A percentile compares a stretch with the other conserved stretches of the same genome.
phyloP scores from a whole-genome alignment of 1,139 yeast genomes.

The Magnusiomyces sp. region DNA sequence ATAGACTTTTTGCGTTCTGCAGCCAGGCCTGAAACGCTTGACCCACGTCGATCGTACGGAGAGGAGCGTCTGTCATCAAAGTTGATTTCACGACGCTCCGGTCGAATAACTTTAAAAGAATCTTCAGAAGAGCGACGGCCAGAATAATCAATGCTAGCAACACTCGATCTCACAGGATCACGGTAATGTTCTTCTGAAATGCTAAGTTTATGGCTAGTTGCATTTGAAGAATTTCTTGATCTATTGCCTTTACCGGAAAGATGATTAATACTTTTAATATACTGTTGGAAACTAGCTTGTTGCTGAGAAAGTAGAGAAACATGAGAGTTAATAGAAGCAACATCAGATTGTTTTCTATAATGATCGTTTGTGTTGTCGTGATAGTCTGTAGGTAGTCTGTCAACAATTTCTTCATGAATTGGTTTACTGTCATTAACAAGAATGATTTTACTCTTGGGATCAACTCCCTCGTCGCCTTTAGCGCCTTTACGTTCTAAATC shows the following conservation, averaged over 20 bases:
- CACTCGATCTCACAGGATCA: conserved; percentile 7
- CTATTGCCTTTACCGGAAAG: not conserved
- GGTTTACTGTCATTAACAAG: no score
- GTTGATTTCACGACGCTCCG: conserved; percentile 63
- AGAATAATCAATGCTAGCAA: conserved; percentile 9
- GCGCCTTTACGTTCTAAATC: no score
- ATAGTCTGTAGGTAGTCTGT: no score
- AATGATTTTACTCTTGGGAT: no score
- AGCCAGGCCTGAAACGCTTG: no score
- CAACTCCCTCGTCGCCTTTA: no score
- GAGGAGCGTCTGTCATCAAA: conserved; percentile 74
- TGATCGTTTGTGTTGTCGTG: no score
- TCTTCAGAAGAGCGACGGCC: conserved; percentile 22
- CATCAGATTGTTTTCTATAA: no score
- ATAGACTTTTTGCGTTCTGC: no score
- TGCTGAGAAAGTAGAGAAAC: conserved; percentile 1
- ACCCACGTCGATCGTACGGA: conserved; percentile 43
- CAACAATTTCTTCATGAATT: no score
- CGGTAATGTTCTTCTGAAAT: not conserved
- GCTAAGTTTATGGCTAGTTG: not conserved
- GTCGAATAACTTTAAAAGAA: conserved; percentile 59
- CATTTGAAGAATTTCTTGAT: not conserved
- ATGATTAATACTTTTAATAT: not conserved
- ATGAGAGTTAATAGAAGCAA: not conserved
- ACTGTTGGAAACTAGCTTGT: conserved; percentile 1